phyloP scores from a whole-genome alignment of 2,329 filamentous ascomycete genomes.

The Arthrobotrys pseudoclavata region DNA sequence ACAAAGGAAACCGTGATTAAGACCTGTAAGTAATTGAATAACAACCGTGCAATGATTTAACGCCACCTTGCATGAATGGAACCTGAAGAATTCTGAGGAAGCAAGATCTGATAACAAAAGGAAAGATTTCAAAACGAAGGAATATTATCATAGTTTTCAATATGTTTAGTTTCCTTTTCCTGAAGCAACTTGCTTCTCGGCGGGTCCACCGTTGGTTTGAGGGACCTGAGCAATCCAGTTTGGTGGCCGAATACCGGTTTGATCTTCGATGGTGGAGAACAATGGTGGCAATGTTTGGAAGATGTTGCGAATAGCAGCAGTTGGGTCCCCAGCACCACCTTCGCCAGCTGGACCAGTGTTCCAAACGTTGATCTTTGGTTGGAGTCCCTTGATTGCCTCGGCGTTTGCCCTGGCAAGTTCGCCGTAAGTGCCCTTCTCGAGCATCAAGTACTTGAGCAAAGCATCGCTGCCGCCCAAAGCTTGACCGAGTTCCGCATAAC shows the following conservation, averaged over 20 bases:
- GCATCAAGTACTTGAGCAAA: slow-evolving; percentile 87
- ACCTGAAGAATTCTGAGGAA: slow-evolving; percentile 19
- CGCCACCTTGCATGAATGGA: slow-evolving; percentile 29
- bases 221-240: slow-evolving; percentile 71
- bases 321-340: slow-evolving; percentile 70
- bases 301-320: slow-evolving; percentile 79
- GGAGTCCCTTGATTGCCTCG: slow-evolving; percentile 78
- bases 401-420: slow-evolving; percentile 84
- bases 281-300: slow-evolving; percentile 88
- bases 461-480: slow-evolving; percentile 84
- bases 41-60: slow-evolving; percentile 33
- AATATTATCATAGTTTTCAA: neutral
- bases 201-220: slow-evolving; percentile 50
- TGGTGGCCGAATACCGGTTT: slow-evolving; percentile 85
- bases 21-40: slow-evolving; percentile 25
- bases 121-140: slow-evolving; percentile 3
- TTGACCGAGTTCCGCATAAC: slow-evolving; percentile 78
- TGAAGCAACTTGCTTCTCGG: slow-evolving; percentile 32
- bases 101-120: slow-evolving; percentile 29
- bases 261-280: slow-evolving; percentile 86
- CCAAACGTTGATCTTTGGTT: slow-evolving; percentile 91
- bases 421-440: slow-evolving; percentile 83
- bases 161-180: slow-evolving; percentile 18
- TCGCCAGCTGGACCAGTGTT: slow-evolving; percentile 76
- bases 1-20: slow-evolving; percentile 46